These are phyloP conservation scores for Firmiana major DNA, from an alignment of 345 rosid genomes.

Conservation along the genomic window DNA sequence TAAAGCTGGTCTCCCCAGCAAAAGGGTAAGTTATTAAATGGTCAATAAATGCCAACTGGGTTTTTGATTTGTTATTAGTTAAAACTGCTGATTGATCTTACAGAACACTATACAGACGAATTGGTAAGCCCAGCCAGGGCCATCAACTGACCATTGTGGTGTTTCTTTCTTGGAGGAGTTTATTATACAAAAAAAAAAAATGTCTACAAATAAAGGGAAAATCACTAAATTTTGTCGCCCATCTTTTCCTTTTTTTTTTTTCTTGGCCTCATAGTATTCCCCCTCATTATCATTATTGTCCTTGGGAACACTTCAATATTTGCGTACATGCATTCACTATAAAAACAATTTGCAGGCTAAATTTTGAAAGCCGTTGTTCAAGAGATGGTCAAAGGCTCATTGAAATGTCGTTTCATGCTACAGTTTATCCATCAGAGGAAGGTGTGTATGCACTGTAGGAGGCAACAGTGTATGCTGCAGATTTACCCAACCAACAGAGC, in stretches of 20 bases:
- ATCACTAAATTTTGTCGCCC: neutral
- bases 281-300: constrained; percentile 9
- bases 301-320: neutral
- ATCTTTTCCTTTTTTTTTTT: neutral
- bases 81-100: constrained; percentile 2
- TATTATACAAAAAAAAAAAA: neutral
- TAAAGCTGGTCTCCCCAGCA: constrained; percentile 1
- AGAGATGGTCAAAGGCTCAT: constrained; percentile 35
- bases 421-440: constrained; percentile 37
- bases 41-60: constrained; percentile 23
- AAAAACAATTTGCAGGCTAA: constrained; percentile 13
- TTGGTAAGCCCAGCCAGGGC: constrained; percentile 10
- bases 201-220: neutral
- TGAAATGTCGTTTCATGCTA: constrained; percentile 53
- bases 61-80: constrained; percentile 3
- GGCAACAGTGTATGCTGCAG: constrained; percentile 33
- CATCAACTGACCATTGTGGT: constrained; percentile 12
- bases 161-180: neutral
- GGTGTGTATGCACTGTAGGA: constrained; percentile 25
- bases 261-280: constrained; percentile 1
- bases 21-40: constrained; percentile 23
- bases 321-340: neutral
- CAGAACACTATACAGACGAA: neutral
- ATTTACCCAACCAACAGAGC: constrained; percentile 30
- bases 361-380: constrained; percentile 5